phyloP scores from a whole-genome alignment of 2,329 filamentous ascomycete species.

The Penicillium verrucosum region DNA sequence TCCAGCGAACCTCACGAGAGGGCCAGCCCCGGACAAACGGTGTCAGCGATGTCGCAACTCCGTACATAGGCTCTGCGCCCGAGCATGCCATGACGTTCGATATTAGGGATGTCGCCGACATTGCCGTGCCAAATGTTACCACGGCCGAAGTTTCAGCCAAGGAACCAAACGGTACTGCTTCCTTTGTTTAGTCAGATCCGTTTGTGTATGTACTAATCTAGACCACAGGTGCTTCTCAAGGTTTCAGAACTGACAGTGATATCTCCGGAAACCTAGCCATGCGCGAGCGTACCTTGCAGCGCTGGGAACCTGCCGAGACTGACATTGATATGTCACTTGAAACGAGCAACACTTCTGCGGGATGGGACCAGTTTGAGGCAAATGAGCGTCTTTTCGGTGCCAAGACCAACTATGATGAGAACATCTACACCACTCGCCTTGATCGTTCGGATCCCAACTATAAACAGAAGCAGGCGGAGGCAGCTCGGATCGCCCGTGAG shows the following conservation, averaged over 20 bases:
- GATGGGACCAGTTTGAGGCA: slow-evolving; percentile 91
- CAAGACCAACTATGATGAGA: slow-evolving; percentile 88
- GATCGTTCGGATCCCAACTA: slow-evolving; percentile 81
- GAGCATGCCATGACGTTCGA: slow-evolving; percentile 59
- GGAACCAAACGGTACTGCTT: slow-evolving; percentile 54
- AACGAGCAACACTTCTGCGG: slow-evolving; percentile 44
- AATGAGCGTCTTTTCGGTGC: slow-evolving; percentile 87
- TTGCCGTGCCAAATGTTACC: slow-evolving; percentile 53
- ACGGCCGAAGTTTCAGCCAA: slow-evolving; percentile 51
- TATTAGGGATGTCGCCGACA: slow-evolving; percentile 57
- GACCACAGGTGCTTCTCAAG: slow-evolving; percentile 56
- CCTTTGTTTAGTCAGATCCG: not conserved
- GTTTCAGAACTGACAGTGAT: slow-evolving; percentile 82
- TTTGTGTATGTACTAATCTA: not conserved
- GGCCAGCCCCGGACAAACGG: slow-evolving; percentile 42
- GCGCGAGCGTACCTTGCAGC: slow-evolving; percentile 72
- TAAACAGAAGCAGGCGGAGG: slow-evolving; percentile 70
- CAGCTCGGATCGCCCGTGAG: slow-evolving; percentile 80
- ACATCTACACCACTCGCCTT: slow-evolving; percentile 88
- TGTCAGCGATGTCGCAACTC: slow-evolving; percentile 37
- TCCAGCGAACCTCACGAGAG: slow-evolving; percentile 48
- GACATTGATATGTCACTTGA: slow-evolving; percentile 70
- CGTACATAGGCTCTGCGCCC: slow-evolving; percentile 43
- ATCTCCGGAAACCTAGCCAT: slow-evolving; percentile 72
- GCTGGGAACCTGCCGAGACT: slow-evolving; percentile 70